Evolutionary conservation across 2,329 filamentous ascomycete species (phyloP), one percentile per base, ranked within the genome.

Genomic region (Trichophyton simii): DNA sequence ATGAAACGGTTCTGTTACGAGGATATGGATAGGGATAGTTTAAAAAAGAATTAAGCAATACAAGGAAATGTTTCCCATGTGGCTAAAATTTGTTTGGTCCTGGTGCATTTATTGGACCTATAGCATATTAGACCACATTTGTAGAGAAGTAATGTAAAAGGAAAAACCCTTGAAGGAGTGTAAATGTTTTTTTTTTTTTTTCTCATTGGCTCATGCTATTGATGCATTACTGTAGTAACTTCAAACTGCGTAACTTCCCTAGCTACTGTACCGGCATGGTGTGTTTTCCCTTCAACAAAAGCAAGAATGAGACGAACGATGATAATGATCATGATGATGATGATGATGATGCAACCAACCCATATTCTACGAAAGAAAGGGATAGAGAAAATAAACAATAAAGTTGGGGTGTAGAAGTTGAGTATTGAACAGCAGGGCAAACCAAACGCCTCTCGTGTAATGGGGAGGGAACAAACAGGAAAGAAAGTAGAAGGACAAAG

Each of bases 31-130:
- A 25, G 13, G 22, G 28, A 54, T 54, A 31, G 44, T 54, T 34
- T 4, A 31, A 31, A 22, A 52, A 52, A 31, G 0, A 54, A 18
- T 18, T 34, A 34, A 34, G 11, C 34, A n/a, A 31, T 31, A n/a
- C 18, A 54, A 54, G 28, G 25, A 15, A 11, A 31, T 54, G 34
- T 54, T 54, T 31, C 22, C 50, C 28, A 20, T 54, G 50, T 54
- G 50, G 50, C 50, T 54, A 54, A 54, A 54, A 54, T 54, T 54
- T 54, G 50, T 54, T 34, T 31, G 50, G 50, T 54, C 50, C 50
- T 54, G 50, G 18, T 54, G 20, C 50, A 22, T 54, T 54, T 13
- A 7, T 34, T 34, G 50, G 50, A 54, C 50, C 22, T 54, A 54
- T 54, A 54, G 50, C 50, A 54, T 54, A 54, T 54, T 54, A 54